A percentile compares a stretch with the other conserved stretches of the same genome.
phyloP scores from a whole-genome alignment of 2,329 filamentous ascomycete genomes.

The Diaporthe caulivora region DNA sequence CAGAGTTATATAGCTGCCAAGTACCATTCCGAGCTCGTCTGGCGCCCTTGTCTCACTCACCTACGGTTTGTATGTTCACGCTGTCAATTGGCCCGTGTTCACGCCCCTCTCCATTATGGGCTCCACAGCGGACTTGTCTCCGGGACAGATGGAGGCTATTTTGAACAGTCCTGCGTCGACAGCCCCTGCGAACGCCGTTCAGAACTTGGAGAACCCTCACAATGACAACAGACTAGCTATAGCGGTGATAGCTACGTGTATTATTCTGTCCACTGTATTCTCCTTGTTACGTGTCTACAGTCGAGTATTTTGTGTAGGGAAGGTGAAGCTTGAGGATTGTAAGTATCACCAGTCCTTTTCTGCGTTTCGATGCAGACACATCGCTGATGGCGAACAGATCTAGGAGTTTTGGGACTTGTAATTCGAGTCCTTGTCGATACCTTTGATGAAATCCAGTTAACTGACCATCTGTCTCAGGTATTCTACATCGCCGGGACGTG shows the following conservation, averaged over 20 bases:
- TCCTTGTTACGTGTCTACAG: not conserved
- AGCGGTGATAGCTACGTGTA: not conserved
- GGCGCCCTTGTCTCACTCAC: not conserved
- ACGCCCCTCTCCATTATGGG: not conserved
- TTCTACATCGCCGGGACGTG: conserved; percentile 5
- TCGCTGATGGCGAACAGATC: not conserved
- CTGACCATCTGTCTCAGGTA: not conserved
- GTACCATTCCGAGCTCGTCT: too few relatives aligned
- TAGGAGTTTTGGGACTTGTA: not conserved
- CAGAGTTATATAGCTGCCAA: not conserved
- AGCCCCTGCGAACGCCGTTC: not conserved
- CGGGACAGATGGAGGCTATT: not conserved
- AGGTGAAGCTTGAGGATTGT: conserved; percentile 4
- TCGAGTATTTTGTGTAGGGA: not conserved
- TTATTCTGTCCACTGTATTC: not conserved
- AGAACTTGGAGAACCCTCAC: not conserved
- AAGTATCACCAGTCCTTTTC: not conserved
- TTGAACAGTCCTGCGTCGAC: not conserved
- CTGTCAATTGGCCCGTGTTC: not conserved
- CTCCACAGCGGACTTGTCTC: not conserved
- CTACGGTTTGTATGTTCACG: not conserved
- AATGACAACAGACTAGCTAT: not conserved
- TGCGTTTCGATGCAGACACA: too few relatives aligned
- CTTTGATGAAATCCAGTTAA: too few relatives aligned
- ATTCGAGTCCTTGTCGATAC: not conserved